A percentile compares a stretch with the other conserved stretches of the same genome.
phyloP scores from a whole-genome alignment of 345 rosid species.

The Viola odorata region DNA sequence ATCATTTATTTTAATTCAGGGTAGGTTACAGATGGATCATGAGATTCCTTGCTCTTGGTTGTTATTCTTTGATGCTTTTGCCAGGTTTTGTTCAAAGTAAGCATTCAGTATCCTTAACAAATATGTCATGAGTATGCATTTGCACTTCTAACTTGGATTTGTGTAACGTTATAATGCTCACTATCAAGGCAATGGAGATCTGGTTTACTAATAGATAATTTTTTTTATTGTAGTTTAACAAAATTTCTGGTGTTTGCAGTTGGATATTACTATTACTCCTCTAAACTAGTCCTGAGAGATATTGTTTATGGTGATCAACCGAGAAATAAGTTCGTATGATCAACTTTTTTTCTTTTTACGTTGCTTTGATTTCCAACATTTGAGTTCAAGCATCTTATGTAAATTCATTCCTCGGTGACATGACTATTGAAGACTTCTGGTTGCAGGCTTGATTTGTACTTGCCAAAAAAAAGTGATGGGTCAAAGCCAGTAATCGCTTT shows the following conservation, averaged over 20 bases:
- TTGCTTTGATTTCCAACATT: background rate
- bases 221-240: constrained; percentile 15
- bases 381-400: background rate
- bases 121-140: background rate
- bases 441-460: constrained; percentile 86
- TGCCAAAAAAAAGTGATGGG: constrained; percentile 61
- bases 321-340: constrained; percentile 64
- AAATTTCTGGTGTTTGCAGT: constrained; percentile 51
- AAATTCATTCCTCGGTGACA: constrained; percentile 1
- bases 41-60: constrained; percentile 89
- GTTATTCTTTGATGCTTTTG: constrained; percentile 69
- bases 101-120: constrained; percentile 11
- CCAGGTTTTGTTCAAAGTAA: constrained; percentile 96
- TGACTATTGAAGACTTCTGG: constrained; percentile 6
- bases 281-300: constrained; percentile 66
- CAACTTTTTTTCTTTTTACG: constrained; percentile 3
- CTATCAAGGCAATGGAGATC: background rate
- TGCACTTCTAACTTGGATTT: no score
- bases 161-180: no score
- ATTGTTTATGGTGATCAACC: constrained; percentile 88
- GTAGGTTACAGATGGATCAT: constrained; percentile 93
- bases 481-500: constrained; percentile 91
- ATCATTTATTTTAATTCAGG: constrained; percentile 60
- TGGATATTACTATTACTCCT: constrained; percentile 85
- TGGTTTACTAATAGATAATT: background rate